Evolutionary conservation across 129 eudicot species (phyloP), one percentile per base, ranked within the genome.

Genomic region (Heracleum sosnowskyi): DNA sequence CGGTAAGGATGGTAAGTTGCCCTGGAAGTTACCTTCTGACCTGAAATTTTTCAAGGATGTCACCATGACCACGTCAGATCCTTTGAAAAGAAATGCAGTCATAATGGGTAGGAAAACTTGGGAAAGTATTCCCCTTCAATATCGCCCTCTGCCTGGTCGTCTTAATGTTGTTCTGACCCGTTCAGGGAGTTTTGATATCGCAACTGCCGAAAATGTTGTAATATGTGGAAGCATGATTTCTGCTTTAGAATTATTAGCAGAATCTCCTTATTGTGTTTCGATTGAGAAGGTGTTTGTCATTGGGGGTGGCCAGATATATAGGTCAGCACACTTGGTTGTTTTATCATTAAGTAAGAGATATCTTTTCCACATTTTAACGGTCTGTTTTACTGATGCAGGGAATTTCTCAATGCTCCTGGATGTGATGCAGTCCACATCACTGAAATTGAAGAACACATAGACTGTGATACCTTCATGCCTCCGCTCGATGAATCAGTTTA

Each of bases 31-130:
- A 81, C 98, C 97, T 45, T 86, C 97, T 22, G 98, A 94, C 80
- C 84, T 94, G 29, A 91, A 91, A n/a, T 91, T 84, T 77, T 94
- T 91, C 82, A 89, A 90, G 84, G 92, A 94, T 78, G 73, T 94
- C 40, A 91, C 98, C 40, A 37, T 78, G 69, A 83, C 78, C 22
- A 90, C 98, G 64, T 79, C 90, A 22, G 93, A 89, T 83, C 88
- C 96, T 53, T 77, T 47, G 28, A 94, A 88, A 80, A 89, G 82
- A 79, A 94, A 94, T 77, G 97, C 98, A 7, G 82, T 91, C 4
- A 79, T 94, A 78, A 94, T 94, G 98, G 98, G 98, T 55, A 91
- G 98, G 73, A 93, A 89, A 87, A 91, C 98, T 63, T 93, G 97
- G 97, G 97, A 93, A 76, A 86, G 94, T 83, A 86, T 94, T 83